A percentile compares a stretch with the other conserved stretches of the same genome.
phyloP scores from a whole-genome alignment of 352 stramenopile species.

The Pythium plurisporium region DNA sequence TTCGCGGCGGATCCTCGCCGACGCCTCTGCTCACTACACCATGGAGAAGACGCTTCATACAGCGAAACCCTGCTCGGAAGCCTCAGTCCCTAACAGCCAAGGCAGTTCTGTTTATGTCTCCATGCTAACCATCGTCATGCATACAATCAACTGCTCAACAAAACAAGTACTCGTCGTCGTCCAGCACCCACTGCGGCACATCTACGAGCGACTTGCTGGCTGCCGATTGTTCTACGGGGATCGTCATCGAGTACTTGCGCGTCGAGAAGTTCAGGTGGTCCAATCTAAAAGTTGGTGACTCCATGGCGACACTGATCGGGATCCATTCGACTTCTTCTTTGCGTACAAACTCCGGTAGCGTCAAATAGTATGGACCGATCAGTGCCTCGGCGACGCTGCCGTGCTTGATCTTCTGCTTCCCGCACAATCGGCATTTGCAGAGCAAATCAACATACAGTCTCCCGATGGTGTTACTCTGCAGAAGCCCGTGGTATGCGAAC shows the following conservation, averaged over 20 bases:
- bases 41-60: too few relatives aligned
- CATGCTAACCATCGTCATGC: too few relatives aligned
- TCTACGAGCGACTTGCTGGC: background rate
- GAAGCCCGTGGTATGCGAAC: slow-evolving; percentile 4
- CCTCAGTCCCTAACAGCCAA: too few relatives aligned
- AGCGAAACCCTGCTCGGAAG: too few relatives aligned
- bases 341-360: background rate
- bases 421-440: background rate
- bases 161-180: slow-evolving; percentile 1
- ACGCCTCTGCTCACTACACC: too few relatives aligned
- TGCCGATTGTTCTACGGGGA: background rate
- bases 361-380: slow-evolving; percentile 19
- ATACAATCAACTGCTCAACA: background rate
- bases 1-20: too few relatives aligned
- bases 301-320: slow-evolving; percentile 11
- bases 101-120: too few relatives aligned
- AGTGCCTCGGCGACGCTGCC: slow-evolving; percentile 6
- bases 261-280: slow-evolving; percentile 7
- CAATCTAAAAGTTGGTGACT: slow-evolving; percentile 1
- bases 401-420: slow-evolving; percentile 7
- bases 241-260: slow-evolving; percentile 17
- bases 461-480: slow-evolving; percentile 2
- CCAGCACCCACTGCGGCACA: background rate
- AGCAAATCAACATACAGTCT: slow-evolving; percentile 3
- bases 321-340: slow-evolving; percentile 18